Base-by-base conservation (phyloP, 2,329 filamentous ascomycete species). In the Byssochlamys sp. region DNA sequence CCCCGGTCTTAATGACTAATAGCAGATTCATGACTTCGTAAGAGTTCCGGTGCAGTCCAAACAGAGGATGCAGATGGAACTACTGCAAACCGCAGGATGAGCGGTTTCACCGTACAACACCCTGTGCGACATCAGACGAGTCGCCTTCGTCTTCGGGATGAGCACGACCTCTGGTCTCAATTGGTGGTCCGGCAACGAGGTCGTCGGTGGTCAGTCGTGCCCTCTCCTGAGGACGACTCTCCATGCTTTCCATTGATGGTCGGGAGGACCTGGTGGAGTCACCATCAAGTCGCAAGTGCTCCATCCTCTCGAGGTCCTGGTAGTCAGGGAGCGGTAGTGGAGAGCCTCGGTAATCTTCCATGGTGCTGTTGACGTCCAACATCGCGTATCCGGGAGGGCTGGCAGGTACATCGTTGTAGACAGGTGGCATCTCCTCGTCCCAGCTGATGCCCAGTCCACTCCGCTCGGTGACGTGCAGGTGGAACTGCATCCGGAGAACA, bases 351-450 rank as follows among this genome's bases (percentile, higher is more conserved):
- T 80, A 80, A 55, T 80, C 75, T 57, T 76, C 72, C 57, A 81
- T 75, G 6, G 71, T 64, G 60, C 73, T 73, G 63, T 79, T 61
- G 24, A 66, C 68, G 55, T 73, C 69, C 11, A 71, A 65, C 59
- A 67, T 72, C 24, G 69, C 77, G 73, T 91, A 91, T 4, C 79
- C 81, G 0, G 92, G 92, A 53, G 92, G 92, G 66, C 87, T 90
- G 1, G 85, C 86, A 0, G 92, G 91, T 49, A 97, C 91, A 69
- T 97, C 90, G 73, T 94, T 88, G 75, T 99, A 99, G 64, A 95
- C 84, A 0, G 92, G 92, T 11, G 92, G 92, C 68, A 89, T 86
- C 77, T 99, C 92, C 74, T 96, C 92, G 65, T 97, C 92, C 92
- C 94, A 99, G 65, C 88, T 90, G 66, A 99, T 91, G 54, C 92